Conservation (phyloP, 2,329 filamentous ascomycete species). For the Ophiostoma australiae region DNA sequence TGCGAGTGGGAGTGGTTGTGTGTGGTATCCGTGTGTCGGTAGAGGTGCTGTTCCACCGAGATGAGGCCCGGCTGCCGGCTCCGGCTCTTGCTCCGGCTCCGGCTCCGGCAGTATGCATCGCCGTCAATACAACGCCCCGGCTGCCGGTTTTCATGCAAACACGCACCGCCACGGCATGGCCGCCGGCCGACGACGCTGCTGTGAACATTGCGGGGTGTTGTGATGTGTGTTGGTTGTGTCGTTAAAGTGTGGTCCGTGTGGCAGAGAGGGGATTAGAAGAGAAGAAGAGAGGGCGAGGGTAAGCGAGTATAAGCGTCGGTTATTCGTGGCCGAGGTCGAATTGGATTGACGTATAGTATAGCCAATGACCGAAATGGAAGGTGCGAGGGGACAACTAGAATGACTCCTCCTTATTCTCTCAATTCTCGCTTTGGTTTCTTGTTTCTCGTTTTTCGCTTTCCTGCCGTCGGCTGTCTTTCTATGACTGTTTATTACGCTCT, state of each 20-base stretch:
- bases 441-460: neutral
- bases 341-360: neutral
- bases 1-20: neutral
- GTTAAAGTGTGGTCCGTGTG: neutral
- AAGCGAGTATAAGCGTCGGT: slow-evolving; percentile 8
- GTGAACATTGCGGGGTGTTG: slow-evolving; percentile 17
- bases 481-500: neutral
- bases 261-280: neutral
- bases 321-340: slow-evolving; percentile 6
- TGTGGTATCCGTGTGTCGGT: slow-evolving; percentile 4
- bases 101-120: slow-evolving; percentile 7
- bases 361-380: neutral
- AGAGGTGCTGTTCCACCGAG: slow-evolving; percentile 20
- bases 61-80: neutral
- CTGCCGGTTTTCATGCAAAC: slow-evolving; percentile 20
- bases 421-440: neutral
- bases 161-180: slow-evolving; percentile 21
- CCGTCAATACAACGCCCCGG: slow-evolving; percentile 14
- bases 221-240: neutral
- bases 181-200: slow-evolving; percentile 20
- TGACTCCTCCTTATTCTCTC: neutral
- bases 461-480: neutral
- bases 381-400: neutral
- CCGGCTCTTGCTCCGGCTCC: neutral
- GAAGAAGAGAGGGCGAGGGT: neutral